phyloP scores from a whole-genome alignment of 192 early-diverging fungal species.

The Dissophora ornata region DNA sequence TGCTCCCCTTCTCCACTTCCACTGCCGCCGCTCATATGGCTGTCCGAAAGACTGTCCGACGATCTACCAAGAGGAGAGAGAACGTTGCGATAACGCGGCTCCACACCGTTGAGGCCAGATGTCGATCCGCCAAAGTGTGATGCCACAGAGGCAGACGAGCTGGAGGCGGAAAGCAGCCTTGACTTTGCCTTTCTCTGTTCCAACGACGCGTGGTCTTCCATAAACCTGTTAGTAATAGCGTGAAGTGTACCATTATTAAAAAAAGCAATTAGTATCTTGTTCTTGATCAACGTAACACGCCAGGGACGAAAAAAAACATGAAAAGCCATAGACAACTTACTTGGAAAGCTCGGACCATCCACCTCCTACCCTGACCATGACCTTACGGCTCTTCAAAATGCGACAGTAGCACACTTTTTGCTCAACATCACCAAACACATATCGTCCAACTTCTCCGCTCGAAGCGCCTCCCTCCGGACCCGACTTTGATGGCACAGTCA shows the following conservation, averaged over 20 bases:
- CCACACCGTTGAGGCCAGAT: conserved; percentile 19
- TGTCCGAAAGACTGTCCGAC: conserved; percentile 34
- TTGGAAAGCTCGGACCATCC: conserved; percentile 72
- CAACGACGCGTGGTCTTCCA: conserved; percentile 49
- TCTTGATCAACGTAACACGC: not conserved
- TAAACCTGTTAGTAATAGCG: conserved; percentile 39
- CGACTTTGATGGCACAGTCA: conserved; percentile 5
- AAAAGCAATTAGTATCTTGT: not conserved
- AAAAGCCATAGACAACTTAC: conserved; percentile 36
- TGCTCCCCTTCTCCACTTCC: not conserved
- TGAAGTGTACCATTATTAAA: not conserved
- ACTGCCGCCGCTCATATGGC: conserved; percentile 21
- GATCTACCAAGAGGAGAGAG: not conserved
- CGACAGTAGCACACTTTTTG: conserved; percentile 74
- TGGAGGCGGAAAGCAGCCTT: conserved; percentile 32
- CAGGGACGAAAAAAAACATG: not conserved
- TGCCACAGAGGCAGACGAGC: conserved; percentile 34
- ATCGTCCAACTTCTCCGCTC: conserved; percentile 67
- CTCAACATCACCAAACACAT: conserved; percentile 73
- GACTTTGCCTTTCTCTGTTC: conserved; percentile 45
- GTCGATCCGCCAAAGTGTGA: conserved; percentile 30
- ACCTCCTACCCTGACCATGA: conserved; percentile 77
- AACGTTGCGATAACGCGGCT: conserved; percentile 2
- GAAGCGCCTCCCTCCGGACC: not conserved
- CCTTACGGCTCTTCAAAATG: conserved; percentile 68